Evolutionary conservation across 2,329 filamentous ascomycete species (phyloP).

Genomic region (Fusarium transvaalense): DNA sequence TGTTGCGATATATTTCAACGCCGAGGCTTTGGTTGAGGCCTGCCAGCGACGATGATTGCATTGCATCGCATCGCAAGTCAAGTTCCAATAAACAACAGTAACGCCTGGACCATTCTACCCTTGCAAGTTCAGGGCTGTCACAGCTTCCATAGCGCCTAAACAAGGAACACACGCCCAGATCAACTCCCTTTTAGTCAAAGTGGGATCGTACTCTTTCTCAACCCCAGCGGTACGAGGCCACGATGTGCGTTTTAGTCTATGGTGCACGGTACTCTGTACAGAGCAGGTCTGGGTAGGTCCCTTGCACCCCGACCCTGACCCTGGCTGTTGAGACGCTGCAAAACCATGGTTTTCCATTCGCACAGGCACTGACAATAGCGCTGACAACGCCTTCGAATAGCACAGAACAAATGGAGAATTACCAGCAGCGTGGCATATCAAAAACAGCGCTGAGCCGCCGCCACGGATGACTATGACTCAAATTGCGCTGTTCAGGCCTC

Average conservation of each 20-base stretch:
- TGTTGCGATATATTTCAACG: conserved; percentile 3
- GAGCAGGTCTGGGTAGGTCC: conserved; percentile 19
- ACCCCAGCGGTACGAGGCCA: conserved; percentile 39
- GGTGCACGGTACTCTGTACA: conserved; percentile 10
- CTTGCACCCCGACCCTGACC: conserved; percentile 26
- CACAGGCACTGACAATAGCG: conserved; percentile 24
- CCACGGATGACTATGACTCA: conserved; percentile 36
- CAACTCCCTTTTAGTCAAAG: conserved; percentile 31
- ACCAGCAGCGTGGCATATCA: conserved; percentile 34
- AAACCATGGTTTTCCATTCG: conserved; percentile 28
- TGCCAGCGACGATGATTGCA: conserved; percentile 19
- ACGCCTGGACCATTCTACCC: conserved; percentile 6
- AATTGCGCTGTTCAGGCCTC: conserved; percentile 25
- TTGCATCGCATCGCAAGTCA: conserved; percentile 3
- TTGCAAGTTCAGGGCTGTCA: conserved; percentile 9
- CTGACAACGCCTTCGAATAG: conserved; percentile 29
- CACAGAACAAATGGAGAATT: conserved; percentile 35
- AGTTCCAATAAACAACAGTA: neutral
- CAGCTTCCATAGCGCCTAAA: conserved; percentile 8
- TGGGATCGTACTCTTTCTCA: conserved; percentile 36
- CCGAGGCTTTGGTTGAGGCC: conserved; percentile 35
- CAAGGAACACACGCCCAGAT: conserved; percentile 24
- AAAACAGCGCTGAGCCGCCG: conserved; percentile 37
- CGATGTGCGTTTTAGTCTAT: conserved; percentile 29
- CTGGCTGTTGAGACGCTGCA: conserved; percentile 16